Evolutionary conservation across 495 filamentous ascomycete genomes (phyloP), one percentile per base, ranked within the genome.

Genomic region (Penicillium crystallinum): DNA sequence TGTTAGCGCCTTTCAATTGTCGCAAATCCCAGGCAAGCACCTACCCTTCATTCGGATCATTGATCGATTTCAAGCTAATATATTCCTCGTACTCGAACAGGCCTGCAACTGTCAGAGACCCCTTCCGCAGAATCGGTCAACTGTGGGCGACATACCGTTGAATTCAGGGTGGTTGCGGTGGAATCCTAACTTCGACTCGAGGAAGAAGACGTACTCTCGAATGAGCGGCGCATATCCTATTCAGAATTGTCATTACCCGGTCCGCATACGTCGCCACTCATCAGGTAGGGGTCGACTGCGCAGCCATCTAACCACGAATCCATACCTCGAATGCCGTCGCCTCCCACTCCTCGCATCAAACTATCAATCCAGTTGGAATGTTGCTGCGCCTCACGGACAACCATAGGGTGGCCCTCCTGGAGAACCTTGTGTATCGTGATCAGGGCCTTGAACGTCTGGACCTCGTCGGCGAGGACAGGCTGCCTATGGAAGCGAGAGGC

Each of bases 61-160:
- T 96, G 73, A 95, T 97, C 4, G 89, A 87, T 74, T 97, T 97
- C 67, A 98, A 77, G 62, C 90, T 96, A 68, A 97, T 91, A 67
- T 98, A 98, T 64, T 98, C 93, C 77, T 97, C 93, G 57, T 98
- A 98, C 64, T 98, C 93, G 63, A 97, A 97, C 22, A 93, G 77
- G 35, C 84, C 84, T 87, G 50, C 33, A 17, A 47, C 6, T 35
- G 34, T 68, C 34, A 68, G 64, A 44, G 48, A 40, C 18, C 12
- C 36, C 23, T 29, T 31, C 49, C 15, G 42, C 25, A 14, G 15
- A 19, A 18, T 15, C 9, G 23, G 8, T 30, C n/a, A 46, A 40
- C 19, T 5, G 30, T 19, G 19, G 22, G 14, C 12, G 40, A 56
- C 66, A 44, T 84, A 81, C 93, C 93, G 68, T 97, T 97, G 78